These are phyloP conservation scores for Lepidium aucheri DNA, from an alignment of 345 rosid genomes.

Conservation along the genomic window DNA sequence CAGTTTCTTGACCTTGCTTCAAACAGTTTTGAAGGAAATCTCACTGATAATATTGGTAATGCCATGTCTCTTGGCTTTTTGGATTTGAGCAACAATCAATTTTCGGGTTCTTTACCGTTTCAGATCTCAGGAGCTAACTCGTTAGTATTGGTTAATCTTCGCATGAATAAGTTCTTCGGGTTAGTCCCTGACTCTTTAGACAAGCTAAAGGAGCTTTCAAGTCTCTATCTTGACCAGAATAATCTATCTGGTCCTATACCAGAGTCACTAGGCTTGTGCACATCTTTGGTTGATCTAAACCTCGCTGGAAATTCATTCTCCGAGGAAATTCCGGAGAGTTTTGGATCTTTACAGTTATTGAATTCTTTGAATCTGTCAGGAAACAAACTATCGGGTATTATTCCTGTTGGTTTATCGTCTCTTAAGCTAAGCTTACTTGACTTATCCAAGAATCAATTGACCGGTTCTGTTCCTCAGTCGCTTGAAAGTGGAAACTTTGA, in stretches of 20 bases:
- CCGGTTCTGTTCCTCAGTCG: conserved; percentile 54
- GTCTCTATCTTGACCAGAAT: conserved; percentile 42
- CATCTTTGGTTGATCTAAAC: conserved; percentile 40
- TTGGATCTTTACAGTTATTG: conserved; percentile 39
- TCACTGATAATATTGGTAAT: conserved; percentile 41
- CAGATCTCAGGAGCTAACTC: conserved; percentile 47
- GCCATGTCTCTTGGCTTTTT: conserved; percentile 56
- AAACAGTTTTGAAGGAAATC: conserved; percentile 54
- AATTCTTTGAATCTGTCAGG: conserved; percentile 64
- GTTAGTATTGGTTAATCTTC: conserved; percentile 41
- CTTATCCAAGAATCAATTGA: conserved; percentile 55
- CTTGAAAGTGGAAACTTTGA: conserved; percentile 39
- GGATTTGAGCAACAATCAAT: conserved; percentile 39
- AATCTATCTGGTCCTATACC: conserved; percentile 55
- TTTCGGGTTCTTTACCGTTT: conserved; percentile 56
- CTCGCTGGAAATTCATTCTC: conserved; percentile 55
- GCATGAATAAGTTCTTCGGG: conserved; percentile 50
- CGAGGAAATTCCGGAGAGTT: conserved; percentile 51
- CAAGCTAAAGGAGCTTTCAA: conserved; percentile 43
- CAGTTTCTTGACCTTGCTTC: conserved; percentile 46
- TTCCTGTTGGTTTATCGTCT: conserved; percentile 45
- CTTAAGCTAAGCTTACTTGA: conserved; percentile 67
- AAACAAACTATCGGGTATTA: conserved; percentile 62
- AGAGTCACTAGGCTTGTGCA: conserved; percentile 45
- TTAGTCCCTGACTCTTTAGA: conserved; percentile 43